These are phyloP conservation scores for Pistacia atlantica DNA, from an alignment of 345 rosid species.

Conservation along the genomic window DNA sequence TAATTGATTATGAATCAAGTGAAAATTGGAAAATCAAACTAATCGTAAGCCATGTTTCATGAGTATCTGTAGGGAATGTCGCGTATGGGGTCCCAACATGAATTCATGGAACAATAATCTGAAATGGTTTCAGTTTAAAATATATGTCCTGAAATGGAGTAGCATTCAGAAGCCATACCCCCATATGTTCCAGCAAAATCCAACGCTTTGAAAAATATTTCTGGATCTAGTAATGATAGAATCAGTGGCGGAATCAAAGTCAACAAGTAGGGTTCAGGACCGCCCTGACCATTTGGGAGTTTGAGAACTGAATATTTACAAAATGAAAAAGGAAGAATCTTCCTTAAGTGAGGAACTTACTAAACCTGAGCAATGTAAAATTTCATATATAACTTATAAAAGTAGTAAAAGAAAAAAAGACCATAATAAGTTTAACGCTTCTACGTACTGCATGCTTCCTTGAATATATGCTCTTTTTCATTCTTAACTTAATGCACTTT, in stretches of 20 bases:
- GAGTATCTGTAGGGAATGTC: neutral
- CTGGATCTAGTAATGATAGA: constrained; percentile 79
- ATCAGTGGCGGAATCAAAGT: constrained; percentile 77
- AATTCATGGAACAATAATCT: neutral
- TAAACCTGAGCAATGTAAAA: neutral
- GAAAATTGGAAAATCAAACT: neutral
- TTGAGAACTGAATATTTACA: constrained; percentile 55
- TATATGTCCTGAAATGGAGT: too few relatives aligned
- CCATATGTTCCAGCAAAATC: constrained; percentile 96
- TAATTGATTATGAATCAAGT: neutral
- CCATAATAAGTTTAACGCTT: neutral
- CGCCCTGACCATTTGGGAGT: constrained; percentile 60
- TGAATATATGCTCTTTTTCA: neutral
- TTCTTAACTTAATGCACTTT: too few relatives aligned
- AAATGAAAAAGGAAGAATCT: neutral
- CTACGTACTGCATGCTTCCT: neutral
- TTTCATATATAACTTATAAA: neutral
- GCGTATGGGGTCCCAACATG: neutral
- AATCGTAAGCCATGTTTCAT: neutral
- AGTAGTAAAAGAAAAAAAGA: neutral
- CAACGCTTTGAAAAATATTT: constrained; percentile 90
- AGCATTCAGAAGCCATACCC: constrained; percentile 43
- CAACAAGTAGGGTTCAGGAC: constrained; percentile 65
- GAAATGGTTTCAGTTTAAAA: too few relatives aligned
- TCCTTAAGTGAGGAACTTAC: too few relatives aligned